Base-by-base conservation (phyloP, 2,329 filamentous ascomycete species). In the Trichoderma afroharzianum region DNA sequence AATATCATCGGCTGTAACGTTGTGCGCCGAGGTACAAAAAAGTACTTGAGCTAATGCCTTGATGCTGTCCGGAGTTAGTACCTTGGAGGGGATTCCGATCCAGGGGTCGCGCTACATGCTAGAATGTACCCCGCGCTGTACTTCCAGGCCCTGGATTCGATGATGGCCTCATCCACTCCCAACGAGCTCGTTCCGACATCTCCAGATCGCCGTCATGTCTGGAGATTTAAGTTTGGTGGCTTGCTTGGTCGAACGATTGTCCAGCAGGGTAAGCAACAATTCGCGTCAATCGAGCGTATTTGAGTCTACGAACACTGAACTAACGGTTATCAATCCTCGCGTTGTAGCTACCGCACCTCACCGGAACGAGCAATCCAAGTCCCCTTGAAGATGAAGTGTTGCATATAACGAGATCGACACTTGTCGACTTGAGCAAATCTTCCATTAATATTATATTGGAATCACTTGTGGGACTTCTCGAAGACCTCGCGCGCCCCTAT, bases 341-440 rank as follows among this genome's bases (percentile, higher is more conserved):
- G 85, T 83, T 88, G 63, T 73, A 90, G 89, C 86, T 91, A 70
- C 89, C 89, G 70, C 88, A 91, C 81, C 85, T 88, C 74, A 90
- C 88, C 70, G 88, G 89, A 76, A 87, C 85, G 72, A 84, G 84
- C 72, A 83, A 84, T 74, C 85, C 87, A 76, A 86, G 88, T 74
- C 84, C 90, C 73, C 81, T 84, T 71, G 86, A 88, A 76, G 90
- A 92, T 80, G 88, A 90, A 64, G 84, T 91, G 72, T 85, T 89
- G 66, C 81, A 85, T 72, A 87, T 89, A 70, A 91, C 89, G 24
- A 87, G 88, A 76, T 84, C 86, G 30, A 91, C 88, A 6, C 83
- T 92, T 64, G 82, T 91, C 73, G 86, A 88, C 75, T 83, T 91
- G 75, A 90, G 89, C 79, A 82, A 83, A 57, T 83, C 83, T 47